These are phyloP conservation scores for Leishmania turanica DNA, from an alignment of 208 protist genomes.

Conservation along the genomic window DNA sequence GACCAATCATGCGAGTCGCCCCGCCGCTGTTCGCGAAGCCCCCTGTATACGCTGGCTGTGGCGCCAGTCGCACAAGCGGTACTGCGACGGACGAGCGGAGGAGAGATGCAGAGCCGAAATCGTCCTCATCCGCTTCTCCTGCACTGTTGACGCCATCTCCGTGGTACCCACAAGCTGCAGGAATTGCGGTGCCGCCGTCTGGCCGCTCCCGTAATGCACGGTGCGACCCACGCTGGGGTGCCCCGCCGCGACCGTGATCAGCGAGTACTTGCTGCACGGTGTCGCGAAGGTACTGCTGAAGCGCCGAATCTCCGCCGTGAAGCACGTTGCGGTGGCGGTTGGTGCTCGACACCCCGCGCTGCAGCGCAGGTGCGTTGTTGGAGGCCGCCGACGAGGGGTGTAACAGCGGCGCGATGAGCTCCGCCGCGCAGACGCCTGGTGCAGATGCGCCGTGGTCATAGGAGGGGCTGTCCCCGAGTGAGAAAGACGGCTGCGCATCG, in stretches of 20 bases:
- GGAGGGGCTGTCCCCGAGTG: not conserved
- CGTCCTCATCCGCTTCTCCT: slow-evolving; percentile 12
- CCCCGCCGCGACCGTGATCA: not conserved
- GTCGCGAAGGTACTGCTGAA: slow-evolving; percentile 31
- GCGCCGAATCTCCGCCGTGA: slow-evolving; percentile 3
- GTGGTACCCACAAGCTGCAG: not conserved
- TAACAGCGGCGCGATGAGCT: slow-evolving; percentile 13
- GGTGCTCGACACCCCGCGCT: not conserved
- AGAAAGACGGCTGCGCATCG: not conserved
- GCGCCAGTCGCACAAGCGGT: slow-evolving; percentile 1
- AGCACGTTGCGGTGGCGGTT: not conserved
- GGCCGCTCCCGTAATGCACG: not conserved
- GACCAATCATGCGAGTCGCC: not conserved
- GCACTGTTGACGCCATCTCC: not conserved
- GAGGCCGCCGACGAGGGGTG: not conserved
- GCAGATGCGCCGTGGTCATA: not conserved
- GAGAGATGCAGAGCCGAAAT: slow-evolving; percentile 28
- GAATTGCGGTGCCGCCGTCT: not conserved
- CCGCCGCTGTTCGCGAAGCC: not conserved
- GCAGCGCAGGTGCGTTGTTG: not conserved
- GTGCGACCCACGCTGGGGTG: not conserved
- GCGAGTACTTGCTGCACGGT: slow-evolving; percentile 29
- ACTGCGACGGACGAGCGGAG: slow-evolving; percentile 18
- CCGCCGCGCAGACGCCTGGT: slow-evolving; percentile 11
- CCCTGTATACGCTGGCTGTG: not conserved